Evolutionary conservation across 352 stramenopile species (phyloP), one percentile per base, ranked within the genome.

Genomic region (Pythium brachiatum): DNA sequence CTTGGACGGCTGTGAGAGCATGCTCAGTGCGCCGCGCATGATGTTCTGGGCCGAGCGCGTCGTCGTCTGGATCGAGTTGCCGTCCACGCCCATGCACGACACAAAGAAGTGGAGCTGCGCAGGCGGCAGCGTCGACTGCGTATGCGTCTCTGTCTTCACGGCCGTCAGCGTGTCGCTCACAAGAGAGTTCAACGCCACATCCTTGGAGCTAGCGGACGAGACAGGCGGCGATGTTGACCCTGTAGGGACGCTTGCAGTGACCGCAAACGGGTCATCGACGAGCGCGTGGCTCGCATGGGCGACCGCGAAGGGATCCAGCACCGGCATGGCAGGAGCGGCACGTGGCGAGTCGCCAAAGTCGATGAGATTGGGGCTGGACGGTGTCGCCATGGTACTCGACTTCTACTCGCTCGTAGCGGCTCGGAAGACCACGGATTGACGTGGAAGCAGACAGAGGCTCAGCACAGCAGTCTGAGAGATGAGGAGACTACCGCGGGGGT

Each of bases 101-200:
- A 93, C 70, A 64, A 93, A 93, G 57, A 91, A 91, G 64, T 89
- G 73, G 43, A 92, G 66, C 1, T 63, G 47, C 31, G 56, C n/a
- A 0, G 58, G 67, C 52, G 66, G 41, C 15, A 8, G 13, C 53
- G 3, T 53, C n/a, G 55, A 25, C 54, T 47, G 51, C 32, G 21
- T 43, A 18, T 18, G 12, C 12, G 25, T 13, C 26, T 31, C 15
- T 0, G 26, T 29, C 27, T 53, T 52, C 34, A 11, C 18, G 18
- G 32, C 5, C n/a, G 56, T 27, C 9, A 57, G 27, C 11, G 58
- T 36, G n/a, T 55, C 60, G 21, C 52, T 36, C 20, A 57, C 44
- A 5, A 66, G 20, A 1, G 60, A 61, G 1, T 36, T 41, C 11
- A 60, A 56, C 13, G 54, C 44, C 18, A 48, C 52, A 29, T 29